These are phyloP conservation scores for Fusarium odoratissimum DNA, from an alignment of 2,329 filamentous ascomycete species.

Conservation along the genomic window DNA sequence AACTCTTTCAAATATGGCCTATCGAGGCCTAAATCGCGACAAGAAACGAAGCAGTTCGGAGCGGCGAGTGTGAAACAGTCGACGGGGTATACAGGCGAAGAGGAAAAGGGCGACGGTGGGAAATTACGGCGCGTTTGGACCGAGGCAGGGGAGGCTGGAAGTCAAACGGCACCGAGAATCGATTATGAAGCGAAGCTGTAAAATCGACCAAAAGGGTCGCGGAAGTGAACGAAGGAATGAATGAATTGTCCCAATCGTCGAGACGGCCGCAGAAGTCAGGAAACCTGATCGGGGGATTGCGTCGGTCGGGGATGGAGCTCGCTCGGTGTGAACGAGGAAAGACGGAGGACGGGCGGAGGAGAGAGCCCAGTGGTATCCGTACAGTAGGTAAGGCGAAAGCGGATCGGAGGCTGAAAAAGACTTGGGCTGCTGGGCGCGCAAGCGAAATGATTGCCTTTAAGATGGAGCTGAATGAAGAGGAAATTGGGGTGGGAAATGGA, in stretches of 20 bases:
- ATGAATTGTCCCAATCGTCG: constrained; percentile 24
- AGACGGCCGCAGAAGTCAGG: constrained; percentile 37
- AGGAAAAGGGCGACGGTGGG: constrained; percentile 33
- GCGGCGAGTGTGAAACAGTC: constrained; percentile 18
- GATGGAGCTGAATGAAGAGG: constrained; percentile 52
- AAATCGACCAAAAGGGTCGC: constrained; percentile 16
- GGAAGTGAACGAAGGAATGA: constrained; percentile 26
- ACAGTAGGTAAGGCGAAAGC: constrained; percentile 43
- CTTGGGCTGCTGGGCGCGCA: constrained; percentile 51
- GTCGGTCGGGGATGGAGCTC: constrained; percentile 47
- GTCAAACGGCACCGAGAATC: constrained; percentile 25
- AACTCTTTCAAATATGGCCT: constrained; percentile 44
- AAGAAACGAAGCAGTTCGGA: constrained; percentile 32
- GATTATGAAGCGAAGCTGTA: constrained; percentile 26
- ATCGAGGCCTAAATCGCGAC: constrained; percentile 37
- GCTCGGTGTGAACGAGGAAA: constrained; percentile 46
- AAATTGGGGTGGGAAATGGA: constrained; percentile 36
- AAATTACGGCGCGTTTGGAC: constrained; percentile 39
- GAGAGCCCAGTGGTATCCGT: constrained; percentile 31
- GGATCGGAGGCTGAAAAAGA: constrained; percentile 59
- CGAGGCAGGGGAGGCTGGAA: constrained; percentile 34
- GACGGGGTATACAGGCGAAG: constrained; percentile 24
- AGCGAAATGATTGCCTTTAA: constrained; percentile 65
- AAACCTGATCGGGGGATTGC: constrained; percentile 41
- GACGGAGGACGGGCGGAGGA: constrained; percentile 41